A percentile compares a stretch with the other conserved stretches of the same genome.
Evolutionary conservation across 805 yeast genomes (phyloP).

Genomic region (Candida ponderosae): DNA sequence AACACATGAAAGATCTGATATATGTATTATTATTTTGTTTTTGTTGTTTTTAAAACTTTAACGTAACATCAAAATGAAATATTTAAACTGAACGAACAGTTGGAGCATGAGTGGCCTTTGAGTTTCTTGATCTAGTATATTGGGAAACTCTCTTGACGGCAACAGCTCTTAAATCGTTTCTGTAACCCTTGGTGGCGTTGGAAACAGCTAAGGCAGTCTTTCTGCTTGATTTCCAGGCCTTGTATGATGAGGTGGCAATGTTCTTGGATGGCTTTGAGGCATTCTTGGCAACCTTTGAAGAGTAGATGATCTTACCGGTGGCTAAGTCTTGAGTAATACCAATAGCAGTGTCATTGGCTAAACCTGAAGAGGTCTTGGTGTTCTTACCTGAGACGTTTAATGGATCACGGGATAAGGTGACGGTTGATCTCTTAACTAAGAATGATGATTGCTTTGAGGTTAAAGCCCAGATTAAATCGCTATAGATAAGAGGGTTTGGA

Average conservation of each 20-base stretch:
- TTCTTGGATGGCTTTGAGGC: conserved; percentile 39
- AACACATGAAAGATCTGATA: conserved; percentile 22
- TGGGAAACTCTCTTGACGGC: conserved; percentile 41
- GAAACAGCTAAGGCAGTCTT: conserved; percentile 37
- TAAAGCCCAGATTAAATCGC: conserved; percentile 45
- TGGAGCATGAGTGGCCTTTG: conserved; percentile 27
- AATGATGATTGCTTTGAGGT: conserved; percentile 38
- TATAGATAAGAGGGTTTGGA: conserved; percentile 3
- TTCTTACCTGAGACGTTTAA: conserved; percentile 38
- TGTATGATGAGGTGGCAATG: conserved; percentile 29
- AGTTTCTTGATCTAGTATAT: conserved; percentile 29
- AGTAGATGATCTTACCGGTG: conserved; percentile 30
- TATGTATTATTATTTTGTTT: conserved; percentile 21
- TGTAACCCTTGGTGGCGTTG: conserved; percentile 37
- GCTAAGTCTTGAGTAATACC: conserved; percentile 29
- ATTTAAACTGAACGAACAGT: conserved; percentile 3
- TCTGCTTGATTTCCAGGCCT: conserved; percentile 34
- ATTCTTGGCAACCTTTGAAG: conserved; percentile 36
- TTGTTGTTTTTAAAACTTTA: background rate
- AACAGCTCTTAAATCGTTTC: conserved; percentile 38
- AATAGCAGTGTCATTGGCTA: conserved; percentile 40
- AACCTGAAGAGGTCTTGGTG: conserved; percentile 40
- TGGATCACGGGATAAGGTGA: conserved; percentile 40
- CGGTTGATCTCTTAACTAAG: conserved; percentile 40
- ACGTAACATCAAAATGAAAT: no score